Conservation (phyloP, 1,284 basidiomycete species). For the Pseudozyma sp. region DNA sequence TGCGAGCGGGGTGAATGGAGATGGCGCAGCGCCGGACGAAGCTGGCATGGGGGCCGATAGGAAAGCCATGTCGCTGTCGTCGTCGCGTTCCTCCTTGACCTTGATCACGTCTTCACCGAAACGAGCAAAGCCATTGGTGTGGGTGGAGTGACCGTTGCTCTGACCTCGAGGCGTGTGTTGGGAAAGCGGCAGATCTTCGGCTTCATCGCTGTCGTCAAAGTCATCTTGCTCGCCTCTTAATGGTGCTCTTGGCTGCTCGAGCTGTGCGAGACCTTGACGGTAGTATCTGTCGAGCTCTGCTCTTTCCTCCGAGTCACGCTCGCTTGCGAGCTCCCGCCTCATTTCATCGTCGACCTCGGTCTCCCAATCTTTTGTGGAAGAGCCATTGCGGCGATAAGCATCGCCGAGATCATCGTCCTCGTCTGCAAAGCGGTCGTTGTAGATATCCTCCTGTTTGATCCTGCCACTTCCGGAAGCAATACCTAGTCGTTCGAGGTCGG, state of each 20-base stretch:
- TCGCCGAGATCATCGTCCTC: conserved; percentile 56
- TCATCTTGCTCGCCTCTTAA: conserved; percentile 61
- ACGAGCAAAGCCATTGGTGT: conserved; percentile 19
- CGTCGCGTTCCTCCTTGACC: conserved; percentile 50
- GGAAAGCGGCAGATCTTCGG: conserved; percentile 40
- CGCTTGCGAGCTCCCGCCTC: conserved; percentile 43
- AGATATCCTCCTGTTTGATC: conserved; percentile 65
- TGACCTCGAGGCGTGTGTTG: conserved; percentile 5
- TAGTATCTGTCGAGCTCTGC: conserved; percentile 56
- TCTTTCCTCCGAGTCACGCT: conserved; percentile 48
- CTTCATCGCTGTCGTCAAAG: conserved; percentile 56
- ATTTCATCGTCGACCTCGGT: conserved; percentile 56
- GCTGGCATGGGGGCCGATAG: conserved; percentile 23
- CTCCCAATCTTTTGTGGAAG: conserved; percentile 52
- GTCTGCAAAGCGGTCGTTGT: conserved; percentile 65
- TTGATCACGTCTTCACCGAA: conserved; percentile 29
- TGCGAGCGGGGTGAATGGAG: conserved; percentile 15
- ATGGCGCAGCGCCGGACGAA: conserved; percentile 8
- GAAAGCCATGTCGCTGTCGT: conserved; percentile 42
- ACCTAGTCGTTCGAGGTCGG: conserved; percentile 51
- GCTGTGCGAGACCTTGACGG: conserved; percentile 49
- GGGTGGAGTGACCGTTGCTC: conserved; percentile 15
- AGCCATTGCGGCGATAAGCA: conserved; percentile 28
- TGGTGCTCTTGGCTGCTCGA: conserved; percentile 33
- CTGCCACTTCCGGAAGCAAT: conserved; percentile 44